phyloP scores from a whole-genome alignment of 192 early-diverging fungal species.

The Gonapodya prolifera region DNA sequence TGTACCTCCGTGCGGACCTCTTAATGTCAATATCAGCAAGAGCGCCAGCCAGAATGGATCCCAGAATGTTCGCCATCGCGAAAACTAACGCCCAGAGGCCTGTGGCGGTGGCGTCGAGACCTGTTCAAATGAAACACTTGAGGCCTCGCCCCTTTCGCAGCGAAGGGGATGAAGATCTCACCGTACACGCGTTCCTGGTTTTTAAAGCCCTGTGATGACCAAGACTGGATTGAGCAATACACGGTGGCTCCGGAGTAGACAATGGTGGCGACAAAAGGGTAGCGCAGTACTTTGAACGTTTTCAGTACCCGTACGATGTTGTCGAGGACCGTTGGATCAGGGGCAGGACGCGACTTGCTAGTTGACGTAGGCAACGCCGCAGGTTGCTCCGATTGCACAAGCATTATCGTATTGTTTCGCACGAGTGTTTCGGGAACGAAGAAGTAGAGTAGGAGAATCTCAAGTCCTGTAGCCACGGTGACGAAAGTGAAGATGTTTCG shows the following conservation, averaged over 20 bases:
- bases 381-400: neutral
- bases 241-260: neutral
- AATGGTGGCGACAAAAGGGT: neutral
- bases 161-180: neutral
- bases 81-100: neutral
- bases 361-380: neutral
- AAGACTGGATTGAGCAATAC: neutral
- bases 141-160: neutral
- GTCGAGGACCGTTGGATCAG: neutral
- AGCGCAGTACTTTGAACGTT: neutral
- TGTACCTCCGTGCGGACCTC: neutral
- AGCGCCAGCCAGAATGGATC: neutral
- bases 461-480: neutral
- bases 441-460: neutral
- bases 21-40: neutral
- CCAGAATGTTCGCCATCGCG: neutral
- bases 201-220: neutral
- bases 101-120: neutral
- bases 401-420: too few relatives aligned
- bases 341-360: neutral
- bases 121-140: neutral
- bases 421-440: neutral
- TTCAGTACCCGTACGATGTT: neutral
- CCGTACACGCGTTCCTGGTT: neutral
- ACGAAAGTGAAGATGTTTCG: neutral